phyloP scores from a whole-genome alignment of 1,139 yeast genomes.

The Suhomyces chickasaworum region DNA sequence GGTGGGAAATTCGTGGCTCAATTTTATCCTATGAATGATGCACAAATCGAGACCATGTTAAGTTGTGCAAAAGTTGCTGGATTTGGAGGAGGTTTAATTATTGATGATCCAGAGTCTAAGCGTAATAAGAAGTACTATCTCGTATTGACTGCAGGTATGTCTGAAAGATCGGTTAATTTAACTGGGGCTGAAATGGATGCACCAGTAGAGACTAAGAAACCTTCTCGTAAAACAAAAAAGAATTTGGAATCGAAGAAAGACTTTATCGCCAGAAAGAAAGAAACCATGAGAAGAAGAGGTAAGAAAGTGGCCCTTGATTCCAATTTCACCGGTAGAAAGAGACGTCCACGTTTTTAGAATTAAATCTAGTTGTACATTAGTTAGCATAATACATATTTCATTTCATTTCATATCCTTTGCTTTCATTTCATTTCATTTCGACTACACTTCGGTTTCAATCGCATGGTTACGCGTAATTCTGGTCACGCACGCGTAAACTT shows the following conservation, averaged over 20 bases:
- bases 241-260: slow-evolving; percentile 75
- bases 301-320: slow-evolving; percentile 86
- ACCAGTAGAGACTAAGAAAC: slow-evolving; percentile 46
- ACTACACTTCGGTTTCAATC: no score
- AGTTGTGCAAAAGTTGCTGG: slow-evolving; percentile 93
- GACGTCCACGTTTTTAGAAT: slow-evolving; percentile 82
- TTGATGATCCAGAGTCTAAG: slow-evolving; percentile 92
- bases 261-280: slow-evolving; percentile 88
- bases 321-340: slow-evolving; percentile 89
- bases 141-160: slow-evolving; percentile 84
- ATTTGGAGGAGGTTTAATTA: slow-evolving; percentile 91
- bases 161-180: slow-evolving; percentile 69
- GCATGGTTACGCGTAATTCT: slow-evolving; percentile 2
- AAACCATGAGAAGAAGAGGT: slow-evolving; percentile 88
- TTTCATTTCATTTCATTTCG: no score
- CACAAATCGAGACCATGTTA: slow-evolving; percentile 75
- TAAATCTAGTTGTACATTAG: slow-evolving; percentile 7
- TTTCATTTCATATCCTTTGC: no score
- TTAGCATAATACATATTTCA: slow-evolving; percentile 8
- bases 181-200: slow-evolving; percentile 79
- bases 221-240: slow-evolving; percentile 54
- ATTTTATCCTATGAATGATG: slow-evolving; percentile 90
- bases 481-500: slow-evolving; percentile 1
- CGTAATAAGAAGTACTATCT: slow-evolving; percentile 88
- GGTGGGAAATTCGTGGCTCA: slow-evolving; percentile 98